These are phyloP conservation scores for Linnemannia hyalina DNA, from an alignment of 192 early-diverging fungal genomes.

Conservation along the genomic window DNA sequence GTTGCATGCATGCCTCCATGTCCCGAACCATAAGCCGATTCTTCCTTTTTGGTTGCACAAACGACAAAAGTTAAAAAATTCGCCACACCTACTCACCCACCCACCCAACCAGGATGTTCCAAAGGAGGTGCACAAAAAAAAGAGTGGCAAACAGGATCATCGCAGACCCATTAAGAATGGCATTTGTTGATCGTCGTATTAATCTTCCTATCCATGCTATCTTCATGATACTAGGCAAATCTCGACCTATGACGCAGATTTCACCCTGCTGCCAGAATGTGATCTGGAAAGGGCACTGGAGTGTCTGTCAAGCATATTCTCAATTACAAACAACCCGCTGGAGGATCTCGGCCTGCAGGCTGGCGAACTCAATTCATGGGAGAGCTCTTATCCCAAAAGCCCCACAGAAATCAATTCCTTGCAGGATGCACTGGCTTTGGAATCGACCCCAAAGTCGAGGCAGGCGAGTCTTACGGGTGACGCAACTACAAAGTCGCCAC, in stretches of 20 bases:
- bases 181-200: neutral
- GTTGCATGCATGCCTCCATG: neutral
- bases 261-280: constrained; percentile 51
- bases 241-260: constrained; percentile 54
- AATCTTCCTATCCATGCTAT: neutral
- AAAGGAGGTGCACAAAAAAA: neutral
- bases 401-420: constrained; percentile 29
- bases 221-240: constrained; percentile 33
- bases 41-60: neutral
- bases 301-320: constrained; percentile 29
- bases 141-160: neutral
- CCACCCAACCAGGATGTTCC: neutral
- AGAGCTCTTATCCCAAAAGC: constrained; percentile 33
- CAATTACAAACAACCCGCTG: constrained; percentile 47
- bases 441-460: constrained; percentile 10
- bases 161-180: neutral
- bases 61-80: neutral
- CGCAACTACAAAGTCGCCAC: neutral
- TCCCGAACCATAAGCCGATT: neutral
- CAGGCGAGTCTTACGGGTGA: constrained; percentile 19
- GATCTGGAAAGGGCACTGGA: constrained; percentile 39
- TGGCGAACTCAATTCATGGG: constrained; percentile 39
- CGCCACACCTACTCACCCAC: neutral
- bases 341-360: constrained; percentile 35
- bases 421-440: constrained; percentile 38